A percentile compares a stretch with the other conserved stretches of the same genome.
Evolutionary conservation across 2,329 filamentous ascomycete species (phyloP).

Genomic region (Beauveria australis): DNA sequence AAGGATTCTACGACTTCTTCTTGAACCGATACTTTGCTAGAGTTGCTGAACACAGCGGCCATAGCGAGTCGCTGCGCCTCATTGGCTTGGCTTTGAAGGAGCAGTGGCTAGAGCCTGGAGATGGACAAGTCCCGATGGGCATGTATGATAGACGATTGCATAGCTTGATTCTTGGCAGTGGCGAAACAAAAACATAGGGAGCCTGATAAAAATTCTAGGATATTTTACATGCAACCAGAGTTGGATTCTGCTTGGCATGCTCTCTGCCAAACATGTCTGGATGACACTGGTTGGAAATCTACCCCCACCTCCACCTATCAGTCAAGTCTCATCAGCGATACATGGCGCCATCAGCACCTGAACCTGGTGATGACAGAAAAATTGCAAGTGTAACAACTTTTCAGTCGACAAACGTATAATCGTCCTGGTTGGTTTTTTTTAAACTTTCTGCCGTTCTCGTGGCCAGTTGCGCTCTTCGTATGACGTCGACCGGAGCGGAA

Average conservation of each 20-base stretch:
- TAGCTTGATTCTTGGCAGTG: conserved; percentile 65
- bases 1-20: conserved; percentile 95
- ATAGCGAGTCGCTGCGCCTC: conserved; percentile 38
- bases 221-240: no score
- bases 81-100: conserved; percentile 79
- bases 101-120: conserved; percentile 60
- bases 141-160: conserved; percentile 73
- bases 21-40: conserved; percentile 61
- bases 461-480: background rate
- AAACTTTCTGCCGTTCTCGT: background rate
- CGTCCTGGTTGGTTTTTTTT: no score
- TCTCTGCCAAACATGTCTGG: background rate
- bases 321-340: no score
- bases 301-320: background rate
- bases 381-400: background rate
- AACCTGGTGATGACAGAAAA: background rate
- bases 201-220: no score
- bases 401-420: background rate
- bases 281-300: no score
- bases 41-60: conserved; percentile 25
- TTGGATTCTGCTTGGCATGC: background rate
- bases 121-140: conserved; percentile 63
- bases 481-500: conserved; percentile 20
- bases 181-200: conserved; percentile 39
- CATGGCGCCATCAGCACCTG: background rate